phyloP scores from a whole-genome alignment of 306 rosid genomes.

The Quercus wislizeni region DNA sequence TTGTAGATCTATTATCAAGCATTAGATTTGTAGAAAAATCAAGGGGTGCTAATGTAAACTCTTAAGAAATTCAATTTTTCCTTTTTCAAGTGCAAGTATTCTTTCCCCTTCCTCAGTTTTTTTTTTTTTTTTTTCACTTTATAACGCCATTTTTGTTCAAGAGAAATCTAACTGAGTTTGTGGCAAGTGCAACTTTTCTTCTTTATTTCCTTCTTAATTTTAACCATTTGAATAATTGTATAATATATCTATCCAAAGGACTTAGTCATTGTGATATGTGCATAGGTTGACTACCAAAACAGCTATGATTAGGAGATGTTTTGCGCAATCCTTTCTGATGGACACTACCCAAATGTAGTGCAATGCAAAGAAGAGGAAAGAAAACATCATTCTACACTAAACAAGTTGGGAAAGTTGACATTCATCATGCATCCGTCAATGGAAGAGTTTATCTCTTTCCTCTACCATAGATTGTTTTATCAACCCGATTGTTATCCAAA shows the following conservation, averaged over 20 bases:
- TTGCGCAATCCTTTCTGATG: slow-evolving; percentile 89
- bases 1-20: too few relatives aligned
- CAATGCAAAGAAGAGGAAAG: slow-evolving; percentile 94
- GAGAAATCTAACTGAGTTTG: background rate
- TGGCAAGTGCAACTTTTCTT: too few relatives aligned
- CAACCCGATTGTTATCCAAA: too few relatives aligned
- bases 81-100: slow-evolving; percentile 11
- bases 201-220: too few relatives aligned
- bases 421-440: slow-evolving; percentile 90
- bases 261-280: too few relatives aligned
- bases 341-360: slow-evolving; percentile 89
- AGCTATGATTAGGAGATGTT: slow-evolving; percentile 90
- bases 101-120: background rate
- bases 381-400: slow-evolving; percentile 78
- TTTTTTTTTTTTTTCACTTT: background rate
- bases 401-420: slow-evolving; percentile 90
- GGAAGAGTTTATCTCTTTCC: slow-evolving; percentile 89
- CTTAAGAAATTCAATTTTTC: background rate
- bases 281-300: slow-evolving; percentile 52
- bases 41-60: slow-evolving; percentile 63
- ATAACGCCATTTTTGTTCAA: slow-evolving; percentile 3
- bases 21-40: slow-evolving; percentile 59
- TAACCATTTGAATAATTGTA: too few relatives aligned
- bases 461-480: slow-evolving; percentile 79
- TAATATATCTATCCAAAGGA: too few relatives aligned